phyloP scores from a whole-genome alignment of 805 yeast genomes.

The Candida sonorensis region DNA sequence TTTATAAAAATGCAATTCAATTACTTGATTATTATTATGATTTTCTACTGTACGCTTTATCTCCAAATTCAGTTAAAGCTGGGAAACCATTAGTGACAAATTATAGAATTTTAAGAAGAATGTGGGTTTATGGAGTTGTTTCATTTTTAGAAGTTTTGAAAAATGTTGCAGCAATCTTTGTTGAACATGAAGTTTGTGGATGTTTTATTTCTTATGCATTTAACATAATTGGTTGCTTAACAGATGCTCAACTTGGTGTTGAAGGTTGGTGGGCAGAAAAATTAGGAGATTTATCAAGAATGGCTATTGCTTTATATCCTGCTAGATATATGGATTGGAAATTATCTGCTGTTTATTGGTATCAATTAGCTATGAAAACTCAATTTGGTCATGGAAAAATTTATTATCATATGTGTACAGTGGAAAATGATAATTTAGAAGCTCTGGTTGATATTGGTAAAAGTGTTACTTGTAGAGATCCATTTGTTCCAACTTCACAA shows the following conservation, averaged over 20 bases:
- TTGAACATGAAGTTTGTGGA: constrained; percentile 70
- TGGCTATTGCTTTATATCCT: constrained; percentile 82
- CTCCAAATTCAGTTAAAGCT: constrained; percentile 60
- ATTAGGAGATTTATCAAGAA: constrained; percentile 76
- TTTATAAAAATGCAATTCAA: constrained; percentile 60
- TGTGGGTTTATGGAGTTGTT: constrained; percentile 85
- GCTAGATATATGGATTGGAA: constrained; percentile 84
- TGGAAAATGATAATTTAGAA: constrained; percentile 68
- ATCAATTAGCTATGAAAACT: constrained; percentile 61
- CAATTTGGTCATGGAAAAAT: constrained; percentile 81
- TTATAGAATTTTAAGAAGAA: constrained; percentile 68
- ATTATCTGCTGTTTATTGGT: constrained; percentile 78
- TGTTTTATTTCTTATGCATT: constrained; percentile 71
- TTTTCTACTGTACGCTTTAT: constrained; percentile 61
- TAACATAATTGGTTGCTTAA: constrained; percentile 46
- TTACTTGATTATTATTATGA: constrained; percentile 67
- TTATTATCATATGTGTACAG: constrained; percentile 83
- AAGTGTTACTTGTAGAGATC: constrained; percentile 72
- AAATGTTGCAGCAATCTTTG: constrained; percentile 62
- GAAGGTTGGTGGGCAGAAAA: constrained; percentile 81
- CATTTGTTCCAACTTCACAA: constrained; percentile 77
- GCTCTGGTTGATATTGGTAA: constrained; percentile 77
- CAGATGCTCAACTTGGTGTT: constrained; percentile 50
- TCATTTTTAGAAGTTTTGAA: constrained; percentile 73
- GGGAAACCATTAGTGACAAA: constrained; percentile 73